Conservation (phyloP, 306 rosid species). For the Vigna hirtella region DNA sequence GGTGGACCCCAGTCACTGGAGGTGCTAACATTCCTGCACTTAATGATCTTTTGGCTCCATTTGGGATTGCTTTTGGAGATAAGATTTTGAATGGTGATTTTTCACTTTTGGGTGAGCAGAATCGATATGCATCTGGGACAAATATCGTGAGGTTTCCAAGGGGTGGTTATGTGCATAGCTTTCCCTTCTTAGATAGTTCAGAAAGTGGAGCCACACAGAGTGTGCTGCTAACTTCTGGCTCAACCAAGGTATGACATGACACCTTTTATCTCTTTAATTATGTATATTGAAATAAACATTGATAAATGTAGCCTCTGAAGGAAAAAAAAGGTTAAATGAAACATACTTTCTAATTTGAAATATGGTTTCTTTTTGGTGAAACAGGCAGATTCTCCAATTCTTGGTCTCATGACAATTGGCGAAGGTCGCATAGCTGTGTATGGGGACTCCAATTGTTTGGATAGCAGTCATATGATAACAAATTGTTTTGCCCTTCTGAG, state of each 20-base stretch:
- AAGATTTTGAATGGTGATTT: constrained; percentile 93
- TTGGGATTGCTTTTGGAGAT: constrained; percentile 96
- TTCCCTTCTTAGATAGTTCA: constrained; percentile 91
- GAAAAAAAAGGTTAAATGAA: background rate
- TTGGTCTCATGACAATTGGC: constrained; percentile 70
- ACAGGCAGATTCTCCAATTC: constrained; percentile 97
- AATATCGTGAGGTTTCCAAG: constrained; percentile 91
- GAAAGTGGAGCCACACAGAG: constrained; percentile 98
- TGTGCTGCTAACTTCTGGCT: constrained; percentile 72
- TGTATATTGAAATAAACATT: constrained; percentile 1
- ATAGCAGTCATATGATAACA: constrained; percentile 97
- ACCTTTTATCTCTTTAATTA: constrained; percentile 19
- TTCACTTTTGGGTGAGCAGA: constrained; percentile 91
- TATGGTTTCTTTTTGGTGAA: constrained; percentile 46
- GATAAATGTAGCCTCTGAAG: constrained; percentile 7
- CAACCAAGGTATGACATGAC: constrained; percentile 57
- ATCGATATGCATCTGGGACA: constrained; percentile 95
- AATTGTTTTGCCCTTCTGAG: constrained; percentile 86
- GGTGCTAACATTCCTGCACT: constrained; percentile 94
- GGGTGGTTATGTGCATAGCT: constrained; percentile 87
- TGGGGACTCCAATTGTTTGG: constrained; percentile 98
- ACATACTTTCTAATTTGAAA: constrained; percentile 6
- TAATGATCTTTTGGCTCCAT: constrained; percentile 91
- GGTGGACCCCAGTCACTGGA: constrained; percentile 99
- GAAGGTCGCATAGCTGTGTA: constrained; percentile 86